Base-by-base conservation (phyloP, 1,139 yeast genomes). In the Debaryomyces fabryi region DNA sequence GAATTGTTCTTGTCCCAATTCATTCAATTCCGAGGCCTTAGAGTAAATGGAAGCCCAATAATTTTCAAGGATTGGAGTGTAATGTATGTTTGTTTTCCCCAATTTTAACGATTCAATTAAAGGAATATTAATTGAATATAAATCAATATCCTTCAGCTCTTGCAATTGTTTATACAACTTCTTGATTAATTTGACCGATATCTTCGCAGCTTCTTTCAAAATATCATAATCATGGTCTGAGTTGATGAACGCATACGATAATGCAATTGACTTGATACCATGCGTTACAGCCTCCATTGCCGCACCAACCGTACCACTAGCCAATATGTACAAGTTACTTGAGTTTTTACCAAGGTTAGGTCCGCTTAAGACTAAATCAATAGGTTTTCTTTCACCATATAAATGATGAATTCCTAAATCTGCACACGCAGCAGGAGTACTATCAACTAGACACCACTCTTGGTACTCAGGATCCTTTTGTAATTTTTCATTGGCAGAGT, bases 241-340 rank as follows among this genome's bases (percentile, higher is more conserved):
- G 40, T 74, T 68, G 49, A 78, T 79, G 62, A 86, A 92, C 6
- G 96, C 93, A 74, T 83, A 93, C 37, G 96, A 88, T 41, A 93
- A 62, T 2, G 96, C 97, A 52, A 93, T 77, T 2, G 96, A 73
- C 58, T 78, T 84, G 34, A 79, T 79, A 0, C 91, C 92, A 52
- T 89, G 85, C 39, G 93, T 81, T 1, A 88, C 89, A 0, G 93
- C 96, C 68, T 93, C 99, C 91, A 92, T 83, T 0, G 97, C 96
- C 1, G 97, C 98, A 23, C 99, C 99, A 24, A 93, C 88, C 1
- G 99, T 93, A n/a, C 99, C 99, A 58, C 95, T 86, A 9, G 97
- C 84, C 60, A 93, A 79, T 49, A 91, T 88, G 65, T 91, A 93
- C 41, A 93, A 80, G n/a, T 95, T 90, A 34, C 93, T 82, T 2